Evolutionary conservation across 2,329 filamentous ascomycete species (phyloP), one percentile per base, ranked within the genome.

Genomic region (Neofusicoccum parvum): DNA sequence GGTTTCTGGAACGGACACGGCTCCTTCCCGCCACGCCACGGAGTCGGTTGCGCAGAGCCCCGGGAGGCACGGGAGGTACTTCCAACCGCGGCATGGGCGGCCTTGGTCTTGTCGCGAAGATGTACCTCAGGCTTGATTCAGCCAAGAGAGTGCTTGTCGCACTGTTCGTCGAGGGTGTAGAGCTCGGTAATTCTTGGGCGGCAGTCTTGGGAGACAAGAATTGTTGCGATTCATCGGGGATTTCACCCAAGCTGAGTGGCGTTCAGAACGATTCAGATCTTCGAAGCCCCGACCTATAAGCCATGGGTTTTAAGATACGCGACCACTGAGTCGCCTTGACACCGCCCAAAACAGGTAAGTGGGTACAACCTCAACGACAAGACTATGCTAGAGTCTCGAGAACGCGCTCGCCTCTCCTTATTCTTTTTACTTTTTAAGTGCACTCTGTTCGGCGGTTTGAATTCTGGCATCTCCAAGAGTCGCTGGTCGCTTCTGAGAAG

Each of bases 131-230:
- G 23, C 48, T 50, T 34, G 48, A 50, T 50, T 50, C 48, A 50
- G 48, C 48, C 48, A 50, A 50, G 48, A 50, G 27, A 50, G 48
- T 50, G 48, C 48, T 50, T 34, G 27, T 50, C 48, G 48, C 48
- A 50, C 4, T n/a, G 48, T 12, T 50, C 48, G 12, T 34, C 23
- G 48, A n/a, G 46, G 48, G 11, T 12, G 48, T 15, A 34, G 14
- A 15, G 48, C 48, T 50, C 48, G 48, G 48, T 50, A 20, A 12
- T 20, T 50, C 48, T 32, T 34, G 23, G 27, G 23, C 27, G 7
- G 48, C 27, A 14, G 46, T 27, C 27, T 15, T 15, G 27, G 48
- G 48, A 34, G 27, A 15, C 27, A 23, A 23, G 48, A 50, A 3
- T 15, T 32, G 3, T 32, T 50, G 23, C 48, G 23, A 34, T 34